These are phyloP conservation scores for Pichia exigua DNA, from an alignment of 805 yeast species.

Conservation along the genomic window DNA sequence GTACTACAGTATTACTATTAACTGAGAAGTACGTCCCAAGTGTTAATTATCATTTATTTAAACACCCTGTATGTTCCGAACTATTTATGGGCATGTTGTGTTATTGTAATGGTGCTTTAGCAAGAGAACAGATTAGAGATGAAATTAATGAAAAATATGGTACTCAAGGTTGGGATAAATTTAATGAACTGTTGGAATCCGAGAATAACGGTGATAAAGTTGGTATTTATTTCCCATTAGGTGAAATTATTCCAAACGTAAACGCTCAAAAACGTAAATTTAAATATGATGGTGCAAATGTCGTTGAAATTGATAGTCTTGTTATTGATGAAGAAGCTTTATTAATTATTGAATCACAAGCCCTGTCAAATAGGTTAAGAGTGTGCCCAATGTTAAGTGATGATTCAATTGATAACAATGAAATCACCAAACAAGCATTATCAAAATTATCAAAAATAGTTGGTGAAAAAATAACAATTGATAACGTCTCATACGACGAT, in stretches of 20 bases:
- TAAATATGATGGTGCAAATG: constrained; percentile 26
- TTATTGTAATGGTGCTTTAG: constrained; percentile 84
- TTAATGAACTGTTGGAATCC: constrained; percentile 46
- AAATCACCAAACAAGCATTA: background rate
- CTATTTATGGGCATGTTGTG: constrained; percentile 94
- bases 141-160: constrained; percentile 41
- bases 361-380: constrained; percentile 74
- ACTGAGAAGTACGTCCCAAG: constrained; percentile 75
- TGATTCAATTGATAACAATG: constrained; percentile 2
- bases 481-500: constrained; percentile 39
- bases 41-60: constrained; percentile 75
- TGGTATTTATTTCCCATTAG: constrained; percentile 80
- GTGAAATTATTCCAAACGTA: constrained; percentile 87
- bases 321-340: constrained; percentile 55
- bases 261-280: constrained; percentile 54
- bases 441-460: background rate
- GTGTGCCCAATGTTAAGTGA: constrained; percentile 60
- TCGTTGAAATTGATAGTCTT: constrained; percentile 24
- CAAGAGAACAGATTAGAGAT: constrained; percentile 72
- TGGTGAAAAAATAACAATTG: constrained; percentile 25
- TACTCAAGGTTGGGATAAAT: constrained; percentile 46
- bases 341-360: constrained; percentile 80
- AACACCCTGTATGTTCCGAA: constrained; percentile 71
- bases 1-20: constrained; percentile 80
- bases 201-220: constrained; percentile 21